Conservation (phyloP, 768 basidiomycete species). For the Tylopilus rubrobrunneus region DNA sequence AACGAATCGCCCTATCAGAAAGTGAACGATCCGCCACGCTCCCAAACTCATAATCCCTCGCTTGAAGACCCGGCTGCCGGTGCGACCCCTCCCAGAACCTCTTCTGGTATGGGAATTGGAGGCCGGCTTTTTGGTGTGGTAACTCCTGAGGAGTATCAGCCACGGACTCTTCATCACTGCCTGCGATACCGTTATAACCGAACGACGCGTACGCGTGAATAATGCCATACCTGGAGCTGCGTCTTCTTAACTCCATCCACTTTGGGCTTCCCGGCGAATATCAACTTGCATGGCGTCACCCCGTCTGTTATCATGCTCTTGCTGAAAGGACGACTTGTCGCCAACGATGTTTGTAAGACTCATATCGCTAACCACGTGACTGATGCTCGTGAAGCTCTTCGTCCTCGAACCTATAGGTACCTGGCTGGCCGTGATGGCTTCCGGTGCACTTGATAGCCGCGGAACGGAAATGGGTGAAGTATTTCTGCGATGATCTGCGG, state of each 20-base stretch:
- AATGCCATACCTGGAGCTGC: slow-evolving; percentile 13
- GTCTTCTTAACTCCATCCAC: no score
- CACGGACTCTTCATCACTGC: slow-evolving; percentile 37
- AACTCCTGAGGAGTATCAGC: slow-evolving; percentile 15
- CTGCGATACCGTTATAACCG: slow-evolving; percentile 21
- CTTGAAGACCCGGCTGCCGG: slow-evolving; percentile 8
- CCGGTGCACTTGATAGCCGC: slow-evolving; percentile 26
- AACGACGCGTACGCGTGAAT: not conserved
- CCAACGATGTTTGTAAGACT: slow-evolving; percentile 22
- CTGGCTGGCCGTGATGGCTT: slow-evolving; percentile 31
- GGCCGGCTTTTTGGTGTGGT: slow-evolving; percentile 26
- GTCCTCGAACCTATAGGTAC: slow-evolving; percentile 44
- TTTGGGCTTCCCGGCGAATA: no score
- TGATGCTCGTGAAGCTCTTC: slow-evolving; percentile 30
- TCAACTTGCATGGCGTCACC: slow-evolving; percentile 19
- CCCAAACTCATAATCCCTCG: slow-evolving; percentile 2
- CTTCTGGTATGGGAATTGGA: slow-evolving; percentile 8
- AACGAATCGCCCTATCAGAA: slow-evolving; percentile 18
- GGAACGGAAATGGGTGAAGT: slow-evolving; percentile 26
- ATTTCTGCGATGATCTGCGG: slow-evolving; percentile 12
- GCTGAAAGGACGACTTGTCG: slow-evolving; percentile 23
- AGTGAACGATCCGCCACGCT: slow-evolving; percentile 15
- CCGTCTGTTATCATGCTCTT: slow-evolving; percentile 23
- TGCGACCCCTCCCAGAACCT: slow-evolving; percentile 26
- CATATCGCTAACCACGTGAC: slow-evolving; percentile 16